Evolutionary conservation across 2,329 filamentous ascomycete species (phyloP).

Genomic region (Neobulgaria alba): DNA sequence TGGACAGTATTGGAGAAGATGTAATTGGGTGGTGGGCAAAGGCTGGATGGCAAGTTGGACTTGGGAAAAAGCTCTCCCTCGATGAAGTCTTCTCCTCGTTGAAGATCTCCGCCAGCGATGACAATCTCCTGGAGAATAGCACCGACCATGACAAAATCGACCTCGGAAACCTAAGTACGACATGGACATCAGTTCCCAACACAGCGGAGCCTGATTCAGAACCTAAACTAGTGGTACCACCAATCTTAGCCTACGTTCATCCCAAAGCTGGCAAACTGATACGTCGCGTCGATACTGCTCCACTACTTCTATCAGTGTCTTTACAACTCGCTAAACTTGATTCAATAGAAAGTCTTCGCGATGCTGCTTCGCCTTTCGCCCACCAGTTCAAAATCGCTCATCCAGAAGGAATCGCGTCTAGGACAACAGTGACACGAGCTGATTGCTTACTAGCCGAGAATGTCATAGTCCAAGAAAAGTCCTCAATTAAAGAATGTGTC

Average conservation of each 20-base stretch:
- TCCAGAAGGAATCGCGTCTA: conserved; percentile 69
- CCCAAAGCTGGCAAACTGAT: conserved; percentile 51
- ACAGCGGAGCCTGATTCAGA: conserved; percentile 4
- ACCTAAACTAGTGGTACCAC: conserved; percentile 47
- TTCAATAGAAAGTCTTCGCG: conserved; percentile 56
- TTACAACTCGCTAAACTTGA: conserved; percentile 79
- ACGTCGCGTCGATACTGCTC: conserved; percentile 79
- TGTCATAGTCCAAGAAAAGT: conserved; percentile 79
- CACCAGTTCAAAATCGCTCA: conserved; percentile 75
- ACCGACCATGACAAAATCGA: conserved; percentile 23
- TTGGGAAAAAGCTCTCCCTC: conserved; percentile 70
- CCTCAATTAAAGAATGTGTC: conserved; percentile 85
- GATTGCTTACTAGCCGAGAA: conserved; percentile 85
- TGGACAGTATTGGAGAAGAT: conserved; percentile 87
- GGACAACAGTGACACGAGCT: conserved; percentile 71
- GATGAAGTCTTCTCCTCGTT: conserved; percentile 51
- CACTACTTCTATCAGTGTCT: conserved; percentile 72
- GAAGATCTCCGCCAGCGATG: conserved; percentile 32
- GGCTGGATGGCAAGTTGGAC: conserved; percentile 76
- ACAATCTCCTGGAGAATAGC: conserved; percentile 23
- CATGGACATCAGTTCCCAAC: conserved; percentile 23
- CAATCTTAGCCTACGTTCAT: conserved; percentile 77
- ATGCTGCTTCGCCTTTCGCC: conserved; percentile 61
- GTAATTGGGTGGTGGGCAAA: conserved; percentile 95
- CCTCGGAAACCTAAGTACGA: conserved; percentile 25